Evolutionary conservation across 495 filamentous ascomycete genomes (phyloP).

Genomic region (Tuber melanosporum): DNA sequence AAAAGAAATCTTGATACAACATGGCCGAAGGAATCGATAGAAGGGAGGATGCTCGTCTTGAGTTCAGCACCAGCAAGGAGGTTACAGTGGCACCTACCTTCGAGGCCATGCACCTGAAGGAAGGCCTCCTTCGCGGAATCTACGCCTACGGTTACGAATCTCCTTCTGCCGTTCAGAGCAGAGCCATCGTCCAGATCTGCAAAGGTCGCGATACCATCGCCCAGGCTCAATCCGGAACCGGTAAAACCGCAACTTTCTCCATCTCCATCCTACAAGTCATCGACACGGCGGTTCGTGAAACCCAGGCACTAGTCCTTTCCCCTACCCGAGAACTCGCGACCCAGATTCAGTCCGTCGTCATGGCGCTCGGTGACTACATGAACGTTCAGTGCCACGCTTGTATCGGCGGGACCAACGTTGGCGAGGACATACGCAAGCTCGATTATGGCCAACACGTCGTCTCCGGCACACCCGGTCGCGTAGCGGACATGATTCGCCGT

Average conservation of each 20-base stretch:
- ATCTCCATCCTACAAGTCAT: conserved; percentile 95
- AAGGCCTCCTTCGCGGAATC: conserved; percentile 91
- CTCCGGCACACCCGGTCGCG: conserved; percentile 88
- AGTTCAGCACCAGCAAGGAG: conserved; percentile 97
- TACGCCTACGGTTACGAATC: conserved; percentile 99
- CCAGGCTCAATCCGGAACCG: conserved; percentile 98
- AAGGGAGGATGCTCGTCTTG: conserved; percentile 90
- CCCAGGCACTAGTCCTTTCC: conserved; percentile 92
- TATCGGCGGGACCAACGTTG: conserved; percentile 95
- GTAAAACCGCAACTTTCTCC: conserved; percentile 98
- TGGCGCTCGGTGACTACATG: conserved; percentile 98
- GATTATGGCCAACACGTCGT: conserved; percentile 97
- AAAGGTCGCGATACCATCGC: conserved; percentile 98
- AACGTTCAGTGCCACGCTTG: conserved; percentile 98
- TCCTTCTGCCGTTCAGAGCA: conserved; percentile 91
- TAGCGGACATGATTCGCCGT: conserved; percentile 98
- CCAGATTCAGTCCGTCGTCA: conserved; percentile 95
- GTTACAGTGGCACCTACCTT: conserved; percentile 73
- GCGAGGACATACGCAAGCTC: conserved; percentile 93
- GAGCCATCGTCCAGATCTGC: conserved; percentile 97
- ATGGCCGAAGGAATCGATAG: conserved; percentile 97
- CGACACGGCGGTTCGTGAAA: conserved; percentile 74
- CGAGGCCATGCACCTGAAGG: conserved; percentile 80
- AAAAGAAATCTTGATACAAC: conserved; percentile 9
- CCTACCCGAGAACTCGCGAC: conserved; percentile 96